These are phyloP conservation scores for Poa annua DNA, from an alignment of 176 grass and related monocot species.

Conservation along the genomic window DNA sequence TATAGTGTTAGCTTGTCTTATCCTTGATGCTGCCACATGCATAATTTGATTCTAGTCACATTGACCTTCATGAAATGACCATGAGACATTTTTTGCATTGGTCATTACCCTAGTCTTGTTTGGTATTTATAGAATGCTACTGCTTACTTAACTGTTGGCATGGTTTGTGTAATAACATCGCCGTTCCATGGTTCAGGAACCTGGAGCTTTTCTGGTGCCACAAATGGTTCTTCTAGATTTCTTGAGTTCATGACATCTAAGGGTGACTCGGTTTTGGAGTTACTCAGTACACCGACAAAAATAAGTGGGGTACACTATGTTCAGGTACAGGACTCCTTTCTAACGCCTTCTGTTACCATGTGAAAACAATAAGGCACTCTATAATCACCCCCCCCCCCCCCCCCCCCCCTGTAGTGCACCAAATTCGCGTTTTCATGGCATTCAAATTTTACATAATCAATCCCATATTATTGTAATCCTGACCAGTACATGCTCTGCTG, in stretches of 20 bases:
- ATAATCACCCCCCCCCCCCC: not conserved
- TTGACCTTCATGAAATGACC: not conserved
- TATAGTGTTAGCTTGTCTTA: not conserved
- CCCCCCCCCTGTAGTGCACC: not conserved
- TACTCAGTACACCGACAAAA: constrained; percentile 92
- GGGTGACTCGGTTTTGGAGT: constrained; percentile 85
- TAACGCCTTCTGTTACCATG: constrained; percentile 1
- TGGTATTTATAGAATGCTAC: constrained; percentile 19
- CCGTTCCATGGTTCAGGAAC: constrained; percentile 66
- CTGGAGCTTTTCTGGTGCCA: constrained; percentile 76
- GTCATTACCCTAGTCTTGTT: not conserved
- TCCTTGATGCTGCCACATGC: not conserved
- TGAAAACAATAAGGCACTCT: not conserved
- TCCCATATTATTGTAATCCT: constrained; percentile 6
- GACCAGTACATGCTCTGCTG: constrained; percentile 16
- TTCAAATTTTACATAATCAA: not conserved
- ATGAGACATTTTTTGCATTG: not conserved
- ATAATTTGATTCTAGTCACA: not conserved
- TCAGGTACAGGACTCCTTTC: constrained; percentile 57
- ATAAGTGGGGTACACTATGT: constrained; percentile 98
- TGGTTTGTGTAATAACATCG: constrained; percentile 20
- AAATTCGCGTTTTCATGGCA: not conserved
- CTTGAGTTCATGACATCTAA: constrained; percentile 82
- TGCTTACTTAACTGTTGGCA: constrained; percentile 2
- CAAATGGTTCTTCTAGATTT: constrained; percentile 88